Base-by-base conservation (phyloP, 192 early-diverging fungal genomes). In the Diversispora epigaea region DNA sequence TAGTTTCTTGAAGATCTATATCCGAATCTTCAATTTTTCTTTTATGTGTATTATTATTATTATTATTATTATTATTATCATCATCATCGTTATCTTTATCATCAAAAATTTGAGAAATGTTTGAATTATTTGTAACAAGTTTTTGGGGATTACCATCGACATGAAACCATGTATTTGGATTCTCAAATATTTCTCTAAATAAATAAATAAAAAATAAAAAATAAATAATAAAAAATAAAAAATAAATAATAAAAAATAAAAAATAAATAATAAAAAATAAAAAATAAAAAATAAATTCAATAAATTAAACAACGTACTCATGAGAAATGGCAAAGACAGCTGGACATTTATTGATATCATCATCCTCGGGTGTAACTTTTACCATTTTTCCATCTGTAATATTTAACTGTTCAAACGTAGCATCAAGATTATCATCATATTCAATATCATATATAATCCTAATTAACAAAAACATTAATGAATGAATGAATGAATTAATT, bases 371-470 rank as follows among this genome's bases (percentile, higher is more conserved):
- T 19, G 86, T 83, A 12, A 94, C 81, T 40, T 85, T 80, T 47
- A 95, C 44, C 17, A 86, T 80, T 55, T 80, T 81, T 25, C 88
- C 88, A 71, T 91, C 80, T 45, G 72, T 77, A 8, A 98, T 63
- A 3, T 84, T 82, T 22, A 97, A 77, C 2, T 84, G 83, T 19
- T 83, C 79, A 58, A 96, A 80, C 0, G 89, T 76, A 56, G 77
- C 79, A 5, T 76, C 79, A 11, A 85, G 71, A 72, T 95, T 95
- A 63, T 97, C 95, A 40, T 95, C 92, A 73, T 91, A 94, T 41
- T 99, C 97, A 10, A 89, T 81, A 78, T 99, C 95, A 73, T 95
- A 95, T 58, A 98, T 76, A 19, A 96, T 83, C 72, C 90, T 92
- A 77, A 11, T 66, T 57, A 19, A 21, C 32, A 67, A 17, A 44